Evolutionary conservation across 2,329 filamentous ascomycete species (phyloP), one percentile per base, ranked within the genome.

Genomic region (Cercospora nicotianae): DNA sequence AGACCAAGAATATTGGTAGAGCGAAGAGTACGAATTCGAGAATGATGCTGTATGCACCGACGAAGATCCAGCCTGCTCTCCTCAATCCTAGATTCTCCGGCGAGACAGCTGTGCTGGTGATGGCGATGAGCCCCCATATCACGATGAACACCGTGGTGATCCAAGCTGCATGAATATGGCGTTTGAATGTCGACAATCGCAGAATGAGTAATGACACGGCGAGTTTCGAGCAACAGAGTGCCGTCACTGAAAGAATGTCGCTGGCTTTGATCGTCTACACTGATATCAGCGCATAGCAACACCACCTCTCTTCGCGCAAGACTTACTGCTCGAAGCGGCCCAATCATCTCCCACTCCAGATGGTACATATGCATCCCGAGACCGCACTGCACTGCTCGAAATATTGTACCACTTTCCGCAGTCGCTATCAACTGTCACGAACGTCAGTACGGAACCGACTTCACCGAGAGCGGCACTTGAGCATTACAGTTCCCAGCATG

Each of bases 181-280:
- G 42, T n/a, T 70, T 67, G 63, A 67, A 70, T 4, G 62, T 70
- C 30, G 68, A 67, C 16, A 70, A 57, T 28, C 69, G 64, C 53
- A 67, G 20, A 20, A 70, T 65, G 28, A 70, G 69, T 3, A 70
- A 59, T 13, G 69, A 69, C 18, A 70, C 67, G 0, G 69, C 69
- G 18, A 70, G 60, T 26, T 70, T 70, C 28, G 67, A 69, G 5
- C 61, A 65, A n/a, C 60, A 67, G 31, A 70, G 42, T 8, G 69
- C 67, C 4, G 63, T 58, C 13, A 67, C 45, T 0, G 64, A 67
- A 28, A 70, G 48, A 12, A 70, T 64, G 55, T 70, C 69, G 18
- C 62, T 67, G 4, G 67, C 63, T 12, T 58, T 58, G 20, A 67
- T 53, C 3, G 67, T 63, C 69, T 70, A 26, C 10, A 31, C 55